A percentile compares a stretch with the other conserved stretches of the same genome.
These are phyloP conservation scores for Saksenaea oblongispora DNA, from an alignment of 371 early-diverging fungal species.

Conservation along the genomic window DNA sequence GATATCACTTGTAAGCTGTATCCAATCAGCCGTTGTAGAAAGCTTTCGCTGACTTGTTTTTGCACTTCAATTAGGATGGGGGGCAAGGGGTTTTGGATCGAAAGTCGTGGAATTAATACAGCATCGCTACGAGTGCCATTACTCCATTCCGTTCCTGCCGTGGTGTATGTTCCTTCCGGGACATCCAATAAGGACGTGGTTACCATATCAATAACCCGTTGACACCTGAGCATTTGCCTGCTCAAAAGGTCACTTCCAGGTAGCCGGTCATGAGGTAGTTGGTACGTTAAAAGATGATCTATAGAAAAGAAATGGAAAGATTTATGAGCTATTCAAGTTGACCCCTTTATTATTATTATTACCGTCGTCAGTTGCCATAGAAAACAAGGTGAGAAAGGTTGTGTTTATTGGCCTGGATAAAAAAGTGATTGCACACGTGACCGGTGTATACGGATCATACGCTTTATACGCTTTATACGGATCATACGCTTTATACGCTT, in stretches of 20 bases:
- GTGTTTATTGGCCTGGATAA: too few species aligned
- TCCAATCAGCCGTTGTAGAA: neutral
- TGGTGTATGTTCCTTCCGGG: conserved; percentile 2
- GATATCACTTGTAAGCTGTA: conserved; percentile 8
- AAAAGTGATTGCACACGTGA: too few species aligned
- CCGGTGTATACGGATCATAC: too few species aligned
- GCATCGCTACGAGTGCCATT: neutral
- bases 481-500: too few species aligned
- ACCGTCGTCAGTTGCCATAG: neutral
- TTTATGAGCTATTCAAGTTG: neutral
- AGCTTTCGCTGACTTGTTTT: neutral
- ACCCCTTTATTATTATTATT: neutral
- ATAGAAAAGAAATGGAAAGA: too few species aligned
- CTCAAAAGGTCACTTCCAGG: conserved; percentile 6
- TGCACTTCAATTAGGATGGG: conserved; percentile 5
- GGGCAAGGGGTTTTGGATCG: conserved; percentile 1
- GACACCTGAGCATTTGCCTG: conserved; percentile 6
- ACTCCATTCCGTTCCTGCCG: conserved; percentile 7
- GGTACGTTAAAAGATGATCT: conserved; percentile 1
- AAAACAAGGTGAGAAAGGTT: too few species aligned
- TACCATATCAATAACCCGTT: conserved; percentile 7
- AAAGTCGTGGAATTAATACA: neutral
- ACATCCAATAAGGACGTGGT: conserved; percentile 3
- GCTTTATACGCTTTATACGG: too few species aligned
- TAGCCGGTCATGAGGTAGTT: conserved; percentile 4